Evolutionary conservation across 805 yeast genomes (phyloP).

Genomic region (Ogataea wickerhamii): DNA sequence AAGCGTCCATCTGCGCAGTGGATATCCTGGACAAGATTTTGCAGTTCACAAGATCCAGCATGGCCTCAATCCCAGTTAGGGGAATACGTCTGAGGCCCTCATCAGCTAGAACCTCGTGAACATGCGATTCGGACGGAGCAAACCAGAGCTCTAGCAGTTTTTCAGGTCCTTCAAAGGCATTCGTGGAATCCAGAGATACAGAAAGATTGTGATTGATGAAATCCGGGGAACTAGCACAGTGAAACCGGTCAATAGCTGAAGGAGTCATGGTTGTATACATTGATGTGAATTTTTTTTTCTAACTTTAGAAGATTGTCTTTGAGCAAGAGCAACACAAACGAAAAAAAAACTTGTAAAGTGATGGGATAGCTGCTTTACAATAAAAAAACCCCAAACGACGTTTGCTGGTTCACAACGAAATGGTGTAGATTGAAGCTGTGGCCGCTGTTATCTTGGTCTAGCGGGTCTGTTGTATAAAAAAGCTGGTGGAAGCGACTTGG

Average conservation of each 20-base stretch:
- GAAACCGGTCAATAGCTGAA: neutral
- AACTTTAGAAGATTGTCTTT: slow-evolving; percentile 10
- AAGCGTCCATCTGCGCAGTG: slow-evolving; percentile 68
- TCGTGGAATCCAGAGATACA: slow-evolving; percentile 76
- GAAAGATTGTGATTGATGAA: slow-evolving; percentile 76
- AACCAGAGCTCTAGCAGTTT: slow-evolving; percentile 90
- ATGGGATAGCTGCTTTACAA: slow-evolving; percentile 16
- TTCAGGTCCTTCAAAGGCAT: slow-evolving; percentile 97
- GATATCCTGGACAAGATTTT: slow-evolving; percentile 79
- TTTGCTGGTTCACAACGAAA: slow-evolving; percentile 1
- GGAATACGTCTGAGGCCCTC: slow-evolving; percentile 59
- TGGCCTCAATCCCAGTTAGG: slow-evolving; percentile 60
- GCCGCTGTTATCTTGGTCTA: slow-evolving; percentile 32
- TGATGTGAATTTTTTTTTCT: slow-evolving; percentile 19
- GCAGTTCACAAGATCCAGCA: slow-evolving; percentile 82
- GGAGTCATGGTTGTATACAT: neutral
- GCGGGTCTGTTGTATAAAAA: slow-evolving; percentile 32
- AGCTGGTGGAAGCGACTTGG: slow-evolving; percentile 14
- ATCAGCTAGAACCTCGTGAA: slow-evolving; percentile 14
- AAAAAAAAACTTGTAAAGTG: slow-evolving; percentile 26
- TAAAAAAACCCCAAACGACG: slow-evolving; percentile 29
- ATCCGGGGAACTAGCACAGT: slow-evolving; percentile 20
- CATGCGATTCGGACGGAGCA: slow-evolving; percentile 42
- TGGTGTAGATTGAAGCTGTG: no score
- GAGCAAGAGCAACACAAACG: slow-evolving; percentile 19